phyloP scores from a whole-genome alignment of 805 yeast species.

The Candida ovalis region DNA sequence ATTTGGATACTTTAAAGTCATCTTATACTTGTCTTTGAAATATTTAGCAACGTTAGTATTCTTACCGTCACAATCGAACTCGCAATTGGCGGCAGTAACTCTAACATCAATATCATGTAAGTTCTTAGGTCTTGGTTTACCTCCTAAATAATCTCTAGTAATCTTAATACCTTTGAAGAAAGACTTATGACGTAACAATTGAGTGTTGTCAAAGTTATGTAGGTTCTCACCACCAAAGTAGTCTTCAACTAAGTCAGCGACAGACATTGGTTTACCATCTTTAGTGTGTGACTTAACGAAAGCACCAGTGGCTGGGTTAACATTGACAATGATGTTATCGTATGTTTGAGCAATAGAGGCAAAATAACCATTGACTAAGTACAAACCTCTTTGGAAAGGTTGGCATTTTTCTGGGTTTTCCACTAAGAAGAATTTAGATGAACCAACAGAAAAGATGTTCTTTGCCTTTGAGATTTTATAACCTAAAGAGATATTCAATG shows the following conservation, averaged over 20 bases:
- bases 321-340: slow-evolving; percentile 25
- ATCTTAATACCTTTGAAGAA: slow-evolving; percentile 24
- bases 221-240: slow-evolving; percentile 12
- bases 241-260: slow-evolving; percentile 24
- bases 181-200: slow-evolving; percentile 9
- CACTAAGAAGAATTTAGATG: slow-evolving; percentile 21
- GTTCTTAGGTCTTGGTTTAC: slow-evolving; percentile 21
- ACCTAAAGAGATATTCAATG: slow-evolving; percentile 21
- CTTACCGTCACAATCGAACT: slow-evolving; percentile 23
- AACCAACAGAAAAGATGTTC: slow-evolving; percentile 22
- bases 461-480: slow-evolving; percentile 19
- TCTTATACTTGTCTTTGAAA: slow-evolving; percentile 21
- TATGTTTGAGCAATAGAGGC: slow-evolving; percentile 28
- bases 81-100: slow-evolving; percentile 19
- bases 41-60: slow-evolving; percentile 24
- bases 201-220: background rate
- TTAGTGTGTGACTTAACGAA: slow-evolving; percentile 26
- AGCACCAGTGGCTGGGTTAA: slow-evolving; percentile 27
- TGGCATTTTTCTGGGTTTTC: slow-evolving; percentile 23
- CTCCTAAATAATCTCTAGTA: slow-evolving; percentile 21
- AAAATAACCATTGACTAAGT: slow-evolving; percentile 28
- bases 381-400: slow-evolving; percentile 25
- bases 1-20: slow-evolving; percentile 24
- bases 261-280: slow-evolving; percentile 22
- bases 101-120: slow-evolving; percentile 19